Percentiles rank a stretch among this genome's conserved stretches.
These are phyloP conservation scores for Rehmannia glutinosa DNA, from an alignment of 257 asterid species.

Conservation along the genomic window DNA sequence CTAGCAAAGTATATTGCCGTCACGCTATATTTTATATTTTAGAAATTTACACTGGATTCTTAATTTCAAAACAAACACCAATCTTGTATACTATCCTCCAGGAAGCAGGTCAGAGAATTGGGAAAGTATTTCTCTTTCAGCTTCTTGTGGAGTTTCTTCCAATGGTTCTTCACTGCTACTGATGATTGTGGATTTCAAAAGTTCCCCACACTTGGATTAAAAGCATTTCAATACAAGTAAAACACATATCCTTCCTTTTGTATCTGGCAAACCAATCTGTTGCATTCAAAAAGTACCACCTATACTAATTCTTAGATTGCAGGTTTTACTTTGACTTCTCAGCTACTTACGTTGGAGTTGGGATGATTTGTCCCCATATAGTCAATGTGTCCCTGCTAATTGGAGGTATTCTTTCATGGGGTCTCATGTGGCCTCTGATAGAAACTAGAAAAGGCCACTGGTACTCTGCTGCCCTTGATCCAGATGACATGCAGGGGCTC, in stretches of 20 bases:
- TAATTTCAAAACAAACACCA: no score
- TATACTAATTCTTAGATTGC: no score
- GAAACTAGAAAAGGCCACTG: conserved; percentile 39
- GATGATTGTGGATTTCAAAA: conserved; percentile 51
- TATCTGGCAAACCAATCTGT: no score
- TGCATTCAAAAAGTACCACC: no score
- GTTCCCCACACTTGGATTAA: conserved; percentile 57
- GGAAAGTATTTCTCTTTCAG: conserved; percentile 47
- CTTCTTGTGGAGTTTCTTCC: conserved; percentile 36
- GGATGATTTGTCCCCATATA: conserved; percentile 59
- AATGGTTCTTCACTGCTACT: conserved; percentile 53
- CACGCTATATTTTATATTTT: no score
- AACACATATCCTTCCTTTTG: neutral
- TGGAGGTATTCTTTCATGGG: conserved; percentile 50
- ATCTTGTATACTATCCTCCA: conserved; percentile 9
- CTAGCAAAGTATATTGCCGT: conserved; percentile 13
- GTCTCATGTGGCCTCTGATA: conserved; percentile 53
- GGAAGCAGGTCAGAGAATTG: conserved; percentile 43
- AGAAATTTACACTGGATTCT: no score
- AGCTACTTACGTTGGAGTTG: conserved; percentile 56
- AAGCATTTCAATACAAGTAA: conserved; percentile 33
- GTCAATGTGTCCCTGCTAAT: conserved; percentile 45
- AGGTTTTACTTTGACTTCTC: conserved; percentile 58
- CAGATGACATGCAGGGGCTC: conserved; percentile 33
- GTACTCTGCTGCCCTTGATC: conserved; percentile 31